Evolutionary conservation across 805 yeast species (phyloP).

Genomic region (Lipomyces lipofer): DNA sequence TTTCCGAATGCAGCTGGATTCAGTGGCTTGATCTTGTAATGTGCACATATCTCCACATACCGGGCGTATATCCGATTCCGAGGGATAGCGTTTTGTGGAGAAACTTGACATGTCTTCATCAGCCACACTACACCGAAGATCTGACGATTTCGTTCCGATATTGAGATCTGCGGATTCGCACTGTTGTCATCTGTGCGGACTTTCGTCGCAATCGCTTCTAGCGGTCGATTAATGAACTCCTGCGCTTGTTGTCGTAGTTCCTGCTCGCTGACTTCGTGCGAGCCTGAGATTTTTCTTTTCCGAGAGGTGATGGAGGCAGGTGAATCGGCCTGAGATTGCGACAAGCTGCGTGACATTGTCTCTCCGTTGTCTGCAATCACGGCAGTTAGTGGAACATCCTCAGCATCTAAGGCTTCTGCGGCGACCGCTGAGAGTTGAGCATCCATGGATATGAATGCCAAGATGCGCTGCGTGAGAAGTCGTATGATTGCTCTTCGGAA

Average conservation of each 20-base stretch:
- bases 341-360: too few species aligned
- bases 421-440: too few species aligned
- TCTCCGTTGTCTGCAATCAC: too few species aligned
- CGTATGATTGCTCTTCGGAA: too few species aligned
- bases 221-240: conserved; percentile 17
- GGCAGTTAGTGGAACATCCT: too few species aligned
- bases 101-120: conserved; percentile 58
- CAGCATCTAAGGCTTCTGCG: too few species aligned
- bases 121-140: conserved; percentile 82
- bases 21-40: conserved; percentile 55
- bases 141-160: conserved; percentile 49
- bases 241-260: conserved; percentile 32
- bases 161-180: conserved; percentile 12
- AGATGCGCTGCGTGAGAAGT: too few species aligned
- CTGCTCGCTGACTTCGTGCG: conserved; percentile 30
- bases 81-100: conserved; percentile 57
- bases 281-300: conserved; percentile 9
- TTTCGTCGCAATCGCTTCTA: conserved; percentile 32
- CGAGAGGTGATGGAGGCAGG: neutral
- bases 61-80: conserved; percentile 68
- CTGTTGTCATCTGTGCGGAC: conserved; percentile 32
- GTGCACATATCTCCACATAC: conserved; percentile 59
- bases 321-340: too few species aligned
- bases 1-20: conserved; percentile 81
- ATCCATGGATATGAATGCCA: too few species aligned